These are phyloP conservation scores for Cymodocea nodosa DNA, from an alignment of 116 monocot species.

Conservation along the genomic window DNA sequence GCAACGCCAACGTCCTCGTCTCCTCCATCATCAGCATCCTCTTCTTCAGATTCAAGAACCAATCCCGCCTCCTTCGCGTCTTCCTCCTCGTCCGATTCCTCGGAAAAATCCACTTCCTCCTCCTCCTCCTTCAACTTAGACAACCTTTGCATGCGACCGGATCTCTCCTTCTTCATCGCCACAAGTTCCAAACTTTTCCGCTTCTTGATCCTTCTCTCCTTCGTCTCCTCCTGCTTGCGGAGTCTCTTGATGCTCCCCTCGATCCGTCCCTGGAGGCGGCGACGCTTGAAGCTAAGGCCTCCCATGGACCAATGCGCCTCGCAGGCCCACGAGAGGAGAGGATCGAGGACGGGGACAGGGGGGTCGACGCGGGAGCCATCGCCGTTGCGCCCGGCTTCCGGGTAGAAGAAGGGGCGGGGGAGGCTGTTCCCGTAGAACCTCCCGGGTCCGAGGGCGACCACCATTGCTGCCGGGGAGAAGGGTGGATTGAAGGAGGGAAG, in stretches of 20 bases:
- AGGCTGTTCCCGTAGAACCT: slow-evolving; percentile 81
- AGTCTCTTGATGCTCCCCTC: slow-evolving; percentile 74
- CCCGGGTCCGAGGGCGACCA: slow-evolving; percentile 61
- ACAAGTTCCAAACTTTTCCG: not conserved
- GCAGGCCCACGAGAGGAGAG: slow-evolving; percentile 65
- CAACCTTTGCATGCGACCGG: not conserved
- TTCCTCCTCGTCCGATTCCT: slow-evolving; percentile 1
- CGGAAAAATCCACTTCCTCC: not conserved
- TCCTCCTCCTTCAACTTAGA: slow-evolving; percentile 1
- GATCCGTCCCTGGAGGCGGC: slow-evolving; percentile 75
- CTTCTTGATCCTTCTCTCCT: slow-evolving; percentile 7
- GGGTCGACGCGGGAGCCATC: slow-evolving; percentile 44
- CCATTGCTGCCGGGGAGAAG: slow-evolving; percentile 24
- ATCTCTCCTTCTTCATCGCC: not conserved
- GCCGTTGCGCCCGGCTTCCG: slow-evolving; percentile 9
- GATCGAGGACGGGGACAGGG: slow-evolving; percentile 47
- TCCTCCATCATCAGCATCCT: not conserved
- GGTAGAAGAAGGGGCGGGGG: slow-evolving; percentile 65
- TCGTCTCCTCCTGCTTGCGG: slow-evolving; percentile 18
- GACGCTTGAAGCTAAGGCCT: slow-evolving; percentile 63
- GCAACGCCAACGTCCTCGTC: not conserved
- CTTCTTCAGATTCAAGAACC: slow-evolving; percentile 4
- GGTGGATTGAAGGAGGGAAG: not conserved
- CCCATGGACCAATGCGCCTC: slow-evolving; percentile 98
- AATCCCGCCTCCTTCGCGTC: not conserved